Percentiles rank a stretch among this genome's conserved stretches.
phyloP scores from a whole-genome alignment of 805 yeast species.

The Alloascoidea africana region DNA sequence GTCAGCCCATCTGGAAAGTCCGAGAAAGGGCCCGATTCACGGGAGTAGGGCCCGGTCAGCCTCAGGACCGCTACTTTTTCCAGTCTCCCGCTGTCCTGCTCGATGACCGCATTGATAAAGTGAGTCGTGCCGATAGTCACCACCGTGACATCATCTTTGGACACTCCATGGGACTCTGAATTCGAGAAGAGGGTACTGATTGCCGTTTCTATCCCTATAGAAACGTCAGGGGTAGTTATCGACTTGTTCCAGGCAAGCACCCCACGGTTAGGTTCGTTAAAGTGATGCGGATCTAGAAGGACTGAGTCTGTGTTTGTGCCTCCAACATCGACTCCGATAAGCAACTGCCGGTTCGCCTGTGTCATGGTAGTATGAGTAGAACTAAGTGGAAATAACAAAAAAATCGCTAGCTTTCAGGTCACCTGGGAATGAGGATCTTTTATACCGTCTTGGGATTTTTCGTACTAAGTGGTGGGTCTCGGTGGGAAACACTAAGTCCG shows the following conservation, averaged over 20 bases:
- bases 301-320: constrained; percentile 38
- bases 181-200: constrained; percentile 19
- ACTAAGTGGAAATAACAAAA: no score
- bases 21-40: constrained; percentile 23
- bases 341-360: no score
- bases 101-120: constrained; percentile 34
- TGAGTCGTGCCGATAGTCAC: constrained; percentile 39
- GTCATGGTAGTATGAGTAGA: constrained; percentile 7
- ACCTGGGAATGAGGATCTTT: no score
- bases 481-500: no score
- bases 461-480: no score
- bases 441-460: no score
- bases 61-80: constrained; percentile 31
- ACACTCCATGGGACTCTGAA: constrained; percentile 9
- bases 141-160: constrained; percentile 20
- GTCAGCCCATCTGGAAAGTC: constrained; percentile 27
- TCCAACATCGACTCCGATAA: constrained; percentile 35
- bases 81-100: constrained; percentile 25
- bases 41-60: constrained; percentile 27
- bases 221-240: constrained; percentile 27
- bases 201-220: constrained; percentile 25
- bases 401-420: no score
- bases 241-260: constrained; percentile 28
- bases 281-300: constrained; percentile 21
- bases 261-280: constrained; percentile 15